A percentile compares a stretch with the other conserved stretches of the same genome.
phyloP scores from a whole-genome alignment of 2,329 filamentous ascomycete genomes.

The Balansia obtecta region DNA sequence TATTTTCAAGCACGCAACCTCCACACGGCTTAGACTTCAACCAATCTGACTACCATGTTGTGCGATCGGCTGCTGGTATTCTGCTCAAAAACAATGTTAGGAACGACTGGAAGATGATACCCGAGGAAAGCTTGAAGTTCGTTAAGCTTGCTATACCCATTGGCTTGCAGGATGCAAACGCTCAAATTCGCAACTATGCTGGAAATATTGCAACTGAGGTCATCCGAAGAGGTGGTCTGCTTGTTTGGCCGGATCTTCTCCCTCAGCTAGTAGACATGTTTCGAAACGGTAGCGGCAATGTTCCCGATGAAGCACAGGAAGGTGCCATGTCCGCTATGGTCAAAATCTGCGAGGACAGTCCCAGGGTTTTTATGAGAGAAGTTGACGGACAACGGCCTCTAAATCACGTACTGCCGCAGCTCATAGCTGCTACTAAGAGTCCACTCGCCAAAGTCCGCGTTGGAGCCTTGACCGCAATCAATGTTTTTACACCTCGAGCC shows the following conservation, averaged over 20 bases:
- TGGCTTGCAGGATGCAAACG: slow-evolving; percentile 68
- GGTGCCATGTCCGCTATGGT: slow-evolving; percentile 84
- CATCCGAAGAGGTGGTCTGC: slow-evolving; percentile 68
- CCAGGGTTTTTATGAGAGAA: slow-evolving; percentile 71
- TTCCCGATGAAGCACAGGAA: slow-evolving; percentile 65
- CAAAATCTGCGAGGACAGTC: slow-evolving; percentile 97
- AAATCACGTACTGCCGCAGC: slow-evolving; percentile 77
- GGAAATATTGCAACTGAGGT: slow-evolving; percentile 93
- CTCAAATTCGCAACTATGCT: slow-evolving; percentile 76
- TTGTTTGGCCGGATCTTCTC: slow-evolving; percentile 85
- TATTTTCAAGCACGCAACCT: slow-evolving; percentile 61
- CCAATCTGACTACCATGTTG: slow-evolving; percentile 53
- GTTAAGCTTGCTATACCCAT: slow-evolving; percentile 69
- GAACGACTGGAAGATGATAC: slow-evolving; percentile 60
- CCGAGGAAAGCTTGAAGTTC: slow-evolving; percentile 59
- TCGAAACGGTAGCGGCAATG: slow-evolving; percentile 56
- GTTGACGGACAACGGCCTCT: slow-evolving; percentile 82
- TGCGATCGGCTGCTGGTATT: slow-evolving; percentile 78
- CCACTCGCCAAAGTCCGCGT: slow-evolving; percentile 65
- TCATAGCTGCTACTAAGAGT: slow-evolving; percentile 76
- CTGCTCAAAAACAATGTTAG: slow-evolving; percentile 94
- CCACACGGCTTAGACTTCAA: slow-evolving; percentile 49
- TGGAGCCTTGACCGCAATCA: slow-evolving; percentile 72
- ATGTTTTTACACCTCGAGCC: slow-evolving; percentile 79
- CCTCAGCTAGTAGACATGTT: slow-evolving; percentile 71